Conservation (phyloP, 768 basidiomycete genomes). For the Tylopilus rubrobrunneus region DNA sequence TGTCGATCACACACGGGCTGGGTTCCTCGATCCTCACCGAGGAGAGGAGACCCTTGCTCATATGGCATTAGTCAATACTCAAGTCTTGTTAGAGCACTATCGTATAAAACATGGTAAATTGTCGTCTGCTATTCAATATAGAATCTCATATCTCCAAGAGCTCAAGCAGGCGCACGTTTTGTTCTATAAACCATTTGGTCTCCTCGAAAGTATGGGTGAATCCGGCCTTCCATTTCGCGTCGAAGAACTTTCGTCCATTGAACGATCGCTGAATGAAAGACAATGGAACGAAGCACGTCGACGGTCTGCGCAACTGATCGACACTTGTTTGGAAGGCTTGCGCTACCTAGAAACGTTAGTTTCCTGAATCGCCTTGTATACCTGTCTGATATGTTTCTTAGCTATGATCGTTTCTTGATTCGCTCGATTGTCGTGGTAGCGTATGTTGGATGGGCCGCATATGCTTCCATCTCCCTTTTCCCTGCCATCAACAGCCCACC, state of each 20-base stretch:
- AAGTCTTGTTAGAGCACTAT: conserved; percentile 76
- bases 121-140: background rate
- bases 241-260: conserved; percentile 38
- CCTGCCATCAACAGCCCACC: conserved; percentile 32
- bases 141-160: conserved; percentile 37
- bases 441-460: conserved; percentile 77
- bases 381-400: conserved; percentile 17
- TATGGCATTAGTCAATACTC: conserved; percentile 59
- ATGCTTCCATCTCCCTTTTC: conserved; percentile 55
- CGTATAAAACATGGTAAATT: conserved; percentile 66
- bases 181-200: conserved; percentile 58
- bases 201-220: conserved; percentile 36
- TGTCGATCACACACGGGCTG: conserved; percentile 54
- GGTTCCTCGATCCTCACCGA: conserved; percentile 47
- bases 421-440: conserved; percentile 64
- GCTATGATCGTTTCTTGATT: conserved; percentile 74
- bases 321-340: conserved; percentile 53
- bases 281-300: conserved; percentile 49
- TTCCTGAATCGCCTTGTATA: background rate
- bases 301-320: conserved; percentile 49
- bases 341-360: conserved; percentile 71
- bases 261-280: conserved; percentile 39
- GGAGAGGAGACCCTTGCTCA: conserved; percentile 51
- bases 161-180: conserved; percentile 55
- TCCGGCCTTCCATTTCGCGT: conserved; percentile 34